phyloP scores from a whole-genome alignment of 805 yeast genomes.

The Ogataea dorogensis region DNA sequence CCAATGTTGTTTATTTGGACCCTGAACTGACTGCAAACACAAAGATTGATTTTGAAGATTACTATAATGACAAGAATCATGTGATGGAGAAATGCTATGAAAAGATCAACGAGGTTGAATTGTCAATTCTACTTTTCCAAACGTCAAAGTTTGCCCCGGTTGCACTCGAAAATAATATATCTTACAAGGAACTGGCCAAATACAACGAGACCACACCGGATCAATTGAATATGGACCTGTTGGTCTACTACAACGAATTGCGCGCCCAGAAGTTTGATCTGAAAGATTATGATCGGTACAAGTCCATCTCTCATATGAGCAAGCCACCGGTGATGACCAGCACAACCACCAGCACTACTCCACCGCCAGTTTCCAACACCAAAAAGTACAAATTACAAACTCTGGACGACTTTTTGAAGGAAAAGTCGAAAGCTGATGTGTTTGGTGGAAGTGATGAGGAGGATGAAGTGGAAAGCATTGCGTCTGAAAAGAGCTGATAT shows the following conservation, averaged over 20 bases:
- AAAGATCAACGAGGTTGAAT: constrained; percentile 29
- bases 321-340: not conserved
- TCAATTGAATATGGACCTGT: constrained; percentile 22
- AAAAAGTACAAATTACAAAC: constrained; percentile 65
- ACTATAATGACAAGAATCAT: constrained; percentile 14
- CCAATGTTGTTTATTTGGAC: constrained; percentile 38
- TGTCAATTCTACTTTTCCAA: constrained; percentile 32
- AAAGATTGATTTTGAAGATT: constrained; percentile 18
- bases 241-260: constrained; percentile 29
- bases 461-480: constrained; percentile 23
- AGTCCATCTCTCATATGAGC: constrained; percentile 22
- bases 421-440: constrained; percentile 40
- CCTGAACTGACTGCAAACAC: constrained; percentile 22
- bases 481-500: constrained; percentile 30
- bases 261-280: constrained; percentile 36
- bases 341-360: not conserved
- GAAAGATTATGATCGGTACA: constrained; percentile 39
- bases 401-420: constrained; percentile 74
- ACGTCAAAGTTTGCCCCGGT: constrained; percentile 27
- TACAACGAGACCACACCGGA: constrained; percentile 20
- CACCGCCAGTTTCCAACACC: constrained; percentile 16
- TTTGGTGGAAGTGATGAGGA: constrained; percentile 24
- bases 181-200: constrained; percentile 2
- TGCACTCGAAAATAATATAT: not conserved
- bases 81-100: constrained; percentile 16